Base-by-base conservation (phyloP, 2,329 filamentous ascomycete species). In the Botrytis cinerea region DNA sequence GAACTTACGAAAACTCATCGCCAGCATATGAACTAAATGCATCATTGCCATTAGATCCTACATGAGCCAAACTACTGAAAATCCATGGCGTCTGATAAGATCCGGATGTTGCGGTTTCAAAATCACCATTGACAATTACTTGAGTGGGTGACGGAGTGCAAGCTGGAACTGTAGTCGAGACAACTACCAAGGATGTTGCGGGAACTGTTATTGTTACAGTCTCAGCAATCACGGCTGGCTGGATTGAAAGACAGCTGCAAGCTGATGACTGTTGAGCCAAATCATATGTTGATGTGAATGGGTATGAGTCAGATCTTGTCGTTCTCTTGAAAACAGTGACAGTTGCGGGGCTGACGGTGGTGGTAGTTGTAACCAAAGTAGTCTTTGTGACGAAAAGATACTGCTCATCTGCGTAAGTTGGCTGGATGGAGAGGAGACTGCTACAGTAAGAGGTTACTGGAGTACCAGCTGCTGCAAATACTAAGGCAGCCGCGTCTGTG, bases 401-500 rank as follows among this genome's bases (percentile, higher is more conserved):
- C 7, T 25, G 35, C 25, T 35, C 48, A 40, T 54, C 32, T 40
- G 57, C 51, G 10, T 40, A 54, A 32, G 25, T 59, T 25, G 66
- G 66, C n/a, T 59, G 66, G 18, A 59, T 69, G 8, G 66, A 69
- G 9, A 69, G 66, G 1, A 69, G n/a, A 28, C 51, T 69, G 18
- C 66, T 69, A 10, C 66, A 69, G 38, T 69, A 69, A 69, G 66
- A 57, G 1, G 38, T 69, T 22, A 25, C 66, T 59, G 32, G 51
- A 9, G 66, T 45, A 32, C 51, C 66, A 28, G 51, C 48, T 22
- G 48, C 51, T 32, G 48, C 48, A 59, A 59, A 69, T 40, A 69
- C 7, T 1, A 69, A 40, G 6, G 51, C 66, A 4, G 35, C 66
- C 18, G 32, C 66, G 51, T 69, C 51, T 38, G 66, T 69, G 9